Base-by-base conservation (phyloP, 805 yeast genomes). In the Myxozyma mucilagina region DNA sequence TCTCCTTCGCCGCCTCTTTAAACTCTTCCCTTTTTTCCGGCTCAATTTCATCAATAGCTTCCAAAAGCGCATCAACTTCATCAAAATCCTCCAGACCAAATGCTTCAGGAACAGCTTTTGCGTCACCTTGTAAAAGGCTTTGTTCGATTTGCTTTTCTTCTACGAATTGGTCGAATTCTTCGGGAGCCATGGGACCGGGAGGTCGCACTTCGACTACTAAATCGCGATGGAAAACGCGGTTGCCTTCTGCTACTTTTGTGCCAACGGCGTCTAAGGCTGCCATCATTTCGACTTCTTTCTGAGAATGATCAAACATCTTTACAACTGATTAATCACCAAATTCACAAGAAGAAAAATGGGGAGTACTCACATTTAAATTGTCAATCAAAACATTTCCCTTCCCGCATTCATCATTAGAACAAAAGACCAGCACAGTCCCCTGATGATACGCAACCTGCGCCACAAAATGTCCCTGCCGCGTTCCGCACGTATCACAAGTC, bases 391-490 rank as follows among this genome's bases (percentile, higher is more conserved):
- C 43, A 38, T 53, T 49, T 14, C 62, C 59, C 4, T 34, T 44
- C 5, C 32, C 48, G 31, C 65, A 61, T 1, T 57, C 64, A 5
- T 45, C 47, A 2, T 16, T 16, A 5, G 38, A 8, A 35, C 65
- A 61, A 24, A 44, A 57, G 13, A 49, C 3, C 10, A 61, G 47
- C 13, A 53, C 44, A n/a, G 62, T 47, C 5, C 65, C 65, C 35
- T 57, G 62, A 32, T 61, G 47, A 50, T 56, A 56, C 44, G 62
- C 62, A n/a, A 35, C 56, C 45, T 47, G 61, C 16, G 65, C 47
- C 3, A 61, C 45, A 39, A 61, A 61, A 47, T 61, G 56, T 1
- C 62, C 60, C 5, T 61, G 41, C 20, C 65, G 50, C 0, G 61
- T 53, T n/a, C 48, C 56, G 34, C 65, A 61, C 4, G 35, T 3